A percentile compares a stretch with the other conserved stretches of the same genome.
Conservation (phyloP, 1,284 basidiomycete genomes). For the Thelephora terrestris region DNA sequence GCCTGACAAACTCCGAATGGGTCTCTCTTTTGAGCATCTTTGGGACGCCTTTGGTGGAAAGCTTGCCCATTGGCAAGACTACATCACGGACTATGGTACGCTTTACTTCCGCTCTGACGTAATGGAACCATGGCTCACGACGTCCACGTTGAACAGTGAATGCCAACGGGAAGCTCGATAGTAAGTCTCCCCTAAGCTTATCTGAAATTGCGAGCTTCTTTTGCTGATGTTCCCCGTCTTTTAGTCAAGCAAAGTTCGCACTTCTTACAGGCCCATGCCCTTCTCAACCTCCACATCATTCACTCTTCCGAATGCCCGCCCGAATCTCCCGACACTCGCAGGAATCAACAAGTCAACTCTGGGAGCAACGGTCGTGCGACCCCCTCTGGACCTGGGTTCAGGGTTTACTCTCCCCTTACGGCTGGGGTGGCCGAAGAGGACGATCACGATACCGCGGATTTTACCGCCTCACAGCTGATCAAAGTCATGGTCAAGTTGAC, state of each 20-base stretch:
- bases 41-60: conserved; percentile 77
- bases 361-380: conserved; percentile 6
- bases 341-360: conserved; percentile 4
- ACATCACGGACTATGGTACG: conserved; percentile 35
- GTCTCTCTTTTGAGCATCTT: conserved; percentile 58
- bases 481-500: conserved; percentile 67
- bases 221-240: conserved; percentile 4
- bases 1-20: conserved; percentile 41
- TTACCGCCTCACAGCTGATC: conserved; percentile 62
- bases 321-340: conserved; percentile 8
- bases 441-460: conserved; percentile 32
- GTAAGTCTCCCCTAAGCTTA: conserved; percentile 23
- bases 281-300: conserved; percentile 66
- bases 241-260: conserved; percentile 64
- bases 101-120: background rate
- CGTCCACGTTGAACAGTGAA: conserved; percentile 19
- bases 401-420: conserved; percentile 47
- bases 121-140: no score
- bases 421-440: conserved; percentile 14
- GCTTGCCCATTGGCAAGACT: conserved; percentile 72
- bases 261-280: conserved; percentile 66
- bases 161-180: conserved; percentile 23
- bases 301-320: conserved; percentile 51
- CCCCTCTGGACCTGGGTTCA: conserved; percentile 36
- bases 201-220: background rate